These are phyloP conservation scores for Mycena rebaudengoi DNA, from an alignment of 768 basidiomycete species.

Conservation along the genomic window DNA sequence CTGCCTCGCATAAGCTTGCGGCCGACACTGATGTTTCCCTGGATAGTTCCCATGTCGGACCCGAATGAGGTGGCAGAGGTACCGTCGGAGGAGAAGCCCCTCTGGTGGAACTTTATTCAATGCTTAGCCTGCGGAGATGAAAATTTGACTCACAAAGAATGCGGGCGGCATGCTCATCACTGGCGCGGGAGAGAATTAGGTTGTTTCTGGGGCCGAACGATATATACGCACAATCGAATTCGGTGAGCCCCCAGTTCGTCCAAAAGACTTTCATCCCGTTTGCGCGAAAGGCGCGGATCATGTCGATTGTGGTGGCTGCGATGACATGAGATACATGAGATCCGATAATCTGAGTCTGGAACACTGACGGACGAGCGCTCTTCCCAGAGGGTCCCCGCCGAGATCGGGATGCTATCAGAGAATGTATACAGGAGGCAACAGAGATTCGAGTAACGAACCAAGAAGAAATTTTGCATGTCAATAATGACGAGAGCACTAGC, in stretches of 20 bases:
- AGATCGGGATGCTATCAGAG: conserved; percentile 33
- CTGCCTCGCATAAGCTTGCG: conserved; percentile 39
- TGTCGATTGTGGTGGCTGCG: conserved; percentile 37
- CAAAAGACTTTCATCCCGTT: conserved; percentile 42
- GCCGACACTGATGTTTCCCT: conserved; percentile 39
- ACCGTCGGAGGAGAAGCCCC: conserved; percentile 39
- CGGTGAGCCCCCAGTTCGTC: conserved; percentile 44
- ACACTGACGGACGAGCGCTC: conserved; percentile 40
- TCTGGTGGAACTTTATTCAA: background rate
- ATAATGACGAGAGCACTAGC: conserved; percentile 44
- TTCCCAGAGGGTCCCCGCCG: conserved; percentile 39
- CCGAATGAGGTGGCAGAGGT: conserved; percentile 41
- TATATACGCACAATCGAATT: conserved; percentile 37
- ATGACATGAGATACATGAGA: background rate
- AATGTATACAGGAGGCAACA: background rate
- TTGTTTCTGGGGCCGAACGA: background rate
- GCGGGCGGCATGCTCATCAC: conserved; percentile 43
- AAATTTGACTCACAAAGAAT: conserved; percentile 25
- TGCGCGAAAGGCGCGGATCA: conserved; percentile 40
- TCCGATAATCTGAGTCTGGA: background rate
- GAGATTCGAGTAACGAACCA: conserved; percentile 4
- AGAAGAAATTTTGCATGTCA: conserved; percentile 46
- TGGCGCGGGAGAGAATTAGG: conserved; percentile 1
- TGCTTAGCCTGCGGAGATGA: background rate
- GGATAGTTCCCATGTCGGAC: conserved; percentile 43